These are phyloP conservation scores for Globisporangium cystogenes DNA, from an alignment of 352 stramenopile species.

Conservation along the genomic window DNA sequence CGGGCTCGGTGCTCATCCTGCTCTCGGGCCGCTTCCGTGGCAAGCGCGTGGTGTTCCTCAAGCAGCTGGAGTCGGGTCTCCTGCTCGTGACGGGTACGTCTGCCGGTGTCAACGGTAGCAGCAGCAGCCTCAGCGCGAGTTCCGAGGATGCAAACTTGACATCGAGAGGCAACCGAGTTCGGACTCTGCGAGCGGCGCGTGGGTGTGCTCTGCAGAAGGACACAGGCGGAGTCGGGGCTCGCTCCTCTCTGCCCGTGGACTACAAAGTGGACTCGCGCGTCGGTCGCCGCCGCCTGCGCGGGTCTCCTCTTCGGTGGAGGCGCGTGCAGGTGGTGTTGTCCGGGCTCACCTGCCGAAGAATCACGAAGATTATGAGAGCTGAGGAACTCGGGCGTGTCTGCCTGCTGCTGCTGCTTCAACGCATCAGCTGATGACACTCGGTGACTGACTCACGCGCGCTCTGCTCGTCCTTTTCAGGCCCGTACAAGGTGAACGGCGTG, in stretches of 20 bases:
- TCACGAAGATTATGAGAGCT: slow-evolving; percentile 87
- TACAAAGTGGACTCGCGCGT: neutral
- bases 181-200: slow-evolving; percentile 7
- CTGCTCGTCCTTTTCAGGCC: slow-evolving; percentile 54
- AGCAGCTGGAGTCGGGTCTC: slow-evolving; percentile 95
- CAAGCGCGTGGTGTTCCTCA: slow-evolving; percentile 99
- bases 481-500: slow-evolving; percentile 99
- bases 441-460: neutral
- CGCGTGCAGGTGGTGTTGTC: slow-evolving; percentile 7
- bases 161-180: slow-evolving; percentile 34
- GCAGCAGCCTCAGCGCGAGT: slow-evolving; percentile 13
- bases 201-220: slow-evolving; percentile 5
- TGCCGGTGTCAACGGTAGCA: neutral
- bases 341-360: slow-evolving; percentile 41
- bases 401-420: neutral
- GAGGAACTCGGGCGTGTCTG: slow-evolving; percentile 38
- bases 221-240: slow-evolving; percentile 2
- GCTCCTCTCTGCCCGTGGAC: slow-evolving; percentile 10
- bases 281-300: neutral
- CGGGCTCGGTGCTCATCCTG: slow-evolving; percentile 97
- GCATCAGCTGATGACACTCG: neutral
- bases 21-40: slow-evolving; percentile 96
- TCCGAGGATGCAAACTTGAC: slow-evolving; percentile 75
- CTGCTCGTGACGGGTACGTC: slow-evolving; percentile 93
- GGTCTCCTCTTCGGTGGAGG: slow-evolving; percentile 4